Percentiles rank a stretch among this genome's conserved stretches.
Conservation (phyloP, 495 filamentous ascomycete species). For the Melanomma pulvis-pyrius region DNA sequence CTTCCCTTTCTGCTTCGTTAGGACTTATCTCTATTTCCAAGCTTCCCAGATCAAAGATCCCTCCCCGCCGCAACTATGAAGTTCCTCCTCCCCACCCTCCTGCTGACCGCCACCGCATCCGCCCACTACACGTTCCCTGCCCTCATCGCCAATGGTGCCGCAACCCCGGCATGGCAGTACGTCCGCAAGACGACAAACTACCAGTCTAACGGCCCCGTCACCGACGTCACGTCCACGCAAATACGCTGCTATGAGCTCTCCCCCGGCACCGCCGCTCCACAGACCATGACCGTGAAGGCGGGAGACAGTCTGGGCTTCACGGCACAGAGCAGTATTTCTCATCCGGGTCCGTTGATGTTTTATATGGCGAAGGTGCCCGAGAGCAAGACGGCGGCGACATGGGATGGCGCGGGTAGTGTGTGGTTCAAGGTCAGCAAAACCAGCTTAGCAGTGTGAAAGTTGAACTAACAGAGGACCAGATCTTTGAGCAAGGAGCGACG, state of each 20-base stretch:
- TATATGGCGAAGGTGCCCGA: slow-evolving; percentile 59
- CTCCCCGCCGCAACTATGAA: slow-evolving; percentile 22
- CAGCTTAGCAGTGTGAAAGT: too few species aligned
- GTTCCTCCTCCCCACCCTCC: slow-evolving; percentile 21
- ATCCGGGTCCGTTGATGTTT: slow-evolving; percentile 55
- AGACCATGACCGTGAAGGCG: slow-evolving; percentile 51
- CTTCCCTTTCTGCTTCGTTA: background rate
- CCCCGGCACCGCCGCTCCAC: slow-evolving; percentile 45
- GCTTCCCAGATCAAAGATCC: slow-evolving; percentile 1
- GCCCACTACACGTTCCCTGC: slow-evolving; percentile 37
- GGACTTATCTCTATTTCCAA: background rate
- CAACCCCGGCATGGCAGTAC: slow-evolving; percentile 50
- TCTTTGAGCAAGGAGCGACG: slow-evolving; percentile 41
- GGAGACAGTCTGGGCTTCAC: slow-evolving; percentile 52
- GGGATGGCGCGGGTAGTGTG: slow-evolving; percentile 54
- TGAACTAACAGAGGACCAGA: too few species aligned
- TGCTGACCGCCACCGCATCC: slow-evolving; percentile 16
- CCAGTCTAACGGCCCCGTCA: slow-evolving; percentile 57
- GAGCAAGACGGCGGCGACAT: slow-evolving; percentile 51
- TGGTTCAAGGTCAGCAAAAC: too few species aligned
- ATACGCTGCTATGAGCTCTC: slow-evolving; percentile 57
- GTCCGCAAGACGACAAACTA: slow-evolving; percentile 58
- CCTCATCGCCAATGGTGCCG: slow-evolving; percentile 22
- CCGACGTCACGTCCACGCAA: slow-evolving; percentile 51
- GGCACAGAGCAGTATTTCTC: slow-evolving; percentile 51